phyloP scores from a whole-genome alignment of 225 moss, liverwort and hornwort genomes.

The Asterella californica region DNA sequence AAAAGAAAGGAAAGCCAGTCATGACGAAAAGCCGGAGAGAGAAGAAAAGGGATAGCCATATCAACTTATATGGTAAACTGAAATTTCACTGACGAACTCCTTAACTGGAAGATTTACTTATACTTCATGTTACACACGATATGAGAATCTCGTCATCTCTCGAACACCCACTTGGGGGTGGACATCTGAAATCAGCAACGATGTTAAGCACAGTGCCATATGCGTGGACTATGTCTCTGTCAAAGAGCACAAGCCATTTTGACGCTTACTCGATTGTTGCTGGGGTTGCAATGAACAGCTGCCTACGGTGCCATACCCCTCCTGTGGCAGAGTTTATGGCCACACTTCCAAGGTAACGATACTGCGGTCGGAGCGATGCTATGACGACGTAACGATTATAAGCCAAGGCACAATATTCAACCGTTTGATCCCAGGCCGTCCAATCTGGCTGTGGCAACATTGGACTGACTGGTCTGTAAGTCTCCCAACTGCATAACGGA shows the following conservation, averaged over 20 bases:
- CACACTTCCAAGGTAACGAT: conserved; percentile 90
- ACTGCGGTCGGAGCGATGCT: conserved; percentile 85
- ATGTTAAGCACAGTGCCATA: neutral
- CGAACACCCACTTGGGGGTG: neutral
- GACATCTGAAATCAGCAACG: neutral
- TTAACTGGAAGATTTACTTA: too few relatives aligned
- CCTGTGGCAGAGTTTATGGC: conserved; percentile 96
- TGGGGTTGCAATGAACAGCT: conserved; percentile 92
- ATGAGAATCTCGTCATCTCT: neutral
- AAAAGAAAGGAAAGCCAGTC: neutral
- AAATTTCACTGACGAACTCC: too few relatives aligned
- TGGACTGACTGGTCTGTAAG: conserved; percentile 82
- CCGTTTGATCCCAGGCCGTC: conserved; percentile 97
- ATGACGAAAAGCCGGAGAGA: neutral
- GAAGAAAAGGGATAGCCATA: neutral
- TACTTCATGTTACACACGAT: too few relatives aligned
- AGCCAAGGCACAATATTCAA: conserved; percentile 96
- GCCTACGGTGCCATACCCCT: conserved; percentile 95
- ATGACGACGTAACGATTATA: conserved; percentile 89
- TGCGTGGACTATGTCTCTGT: neutral
- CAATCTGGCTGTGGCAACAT: conserved; percentile 98
- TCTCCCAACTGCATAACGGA: conserved; percentile 76
- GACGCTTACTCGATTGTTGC: conserved; percentile 88
- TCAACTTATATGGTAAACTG: neutral
- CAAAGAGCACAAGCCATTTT: neutral